Conservation (phyloP, 805 yeast species). For the Starmerella tilneyi region DNA sequence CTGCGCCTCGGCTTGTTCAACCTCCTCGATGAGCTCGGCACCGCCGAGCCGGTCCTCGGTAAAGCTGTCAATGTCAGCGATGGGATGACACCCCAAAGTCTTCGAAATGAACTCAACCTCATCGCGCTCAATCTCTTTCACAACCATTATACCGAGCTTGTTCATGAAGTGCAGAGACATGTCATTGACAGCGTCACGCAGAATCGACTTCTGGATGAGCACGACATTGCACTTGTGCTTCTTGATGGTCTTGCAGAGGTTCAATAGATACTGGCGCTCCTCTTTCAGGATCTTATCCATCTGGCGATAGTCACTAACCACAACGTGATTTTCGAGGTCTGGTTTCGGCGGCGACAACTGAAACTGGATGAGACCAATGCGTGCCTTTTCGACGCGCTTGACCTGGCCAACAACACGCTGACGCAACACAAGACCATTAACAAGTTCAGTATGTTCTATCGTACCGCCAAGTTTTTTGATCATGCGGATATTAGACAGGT, state of each 20-base stretch:
- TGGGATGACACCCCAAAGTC: conserved; percentile 87
- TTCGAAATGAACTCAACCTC: conserved; percentile 83
- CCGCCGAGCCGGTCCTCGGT: conserved; percentile 85
- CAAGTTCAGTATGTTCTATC: conserved; percentile 87
- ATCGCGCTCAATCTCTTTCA: conserved; percentile 91
- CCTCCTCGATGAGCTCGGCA: conserved; percentile 89
- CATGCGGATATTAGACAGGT: conserved; percentile 75
- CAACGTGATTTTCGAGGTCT: conserved; percentile 94
- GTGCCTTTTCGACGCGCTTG: conserved; percentile 84
- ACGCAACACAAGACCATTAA: conserved; percentile 79
- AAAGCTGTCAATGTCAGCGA: conserved; percentile 89
- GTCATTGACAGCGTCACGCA: conserved; percentile 91
- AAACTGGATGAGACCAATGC: conserved; percentile 80
- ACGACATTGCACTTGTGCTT: conserved; percentile 93
- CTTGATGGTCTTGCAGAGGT: conserved; percentile 90
- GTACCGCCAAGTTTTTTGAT: conserved; percentile 96
- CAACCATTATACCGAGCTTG: conserved; percentile 84
- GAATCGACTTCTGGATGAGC: conserved; percentile 81
- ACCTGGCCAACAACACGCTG: conserved; percentile 94
- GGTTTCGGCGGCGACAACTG: conserved; percentile 96
- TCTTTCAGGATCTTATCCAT: conserved; percentile 98
- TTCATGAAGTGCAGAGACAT: conserved; percentile 89
- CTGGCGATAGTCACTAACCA: conserved; percentile 95
- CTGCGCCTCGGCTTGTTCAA: conserved; percentile 78
- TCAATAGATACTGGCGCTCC: conserved; percentile 89